Base-by-base conservation (phyloP, 768 basidiomycete species). In the Hortiboletus campestris region DNA sequence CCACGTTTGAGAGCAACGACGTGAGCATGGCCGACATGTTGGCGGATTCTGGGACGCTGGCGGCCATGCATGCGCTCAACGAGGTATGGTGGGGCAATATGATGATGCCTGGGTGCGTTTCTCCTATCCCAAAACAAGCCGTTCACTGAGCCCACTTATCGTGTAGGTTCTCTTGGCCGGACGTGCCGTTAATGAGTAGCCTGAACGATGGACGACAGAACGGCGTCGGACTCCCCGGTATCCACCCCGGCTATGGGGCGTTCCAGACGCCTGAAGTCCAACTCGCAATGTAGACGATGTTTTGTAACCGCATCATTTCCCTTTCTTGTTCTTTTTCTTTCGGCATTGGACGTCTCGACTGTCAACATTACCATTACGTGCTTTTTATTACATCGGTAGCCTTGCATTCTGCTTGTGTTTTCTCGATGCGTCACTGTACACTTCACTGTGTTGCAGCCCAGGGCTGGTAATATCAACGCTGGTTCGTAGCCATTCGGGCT, bases 31-130 rank as follows among this genome's bases (percentile, higher is more conserved):
- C 29, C 2, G 66, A 70, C 4, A 46, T 58, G 16, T 57, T 70
- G 29, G 51, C 61, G 8, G 84, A 81, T 40, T 80, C 76, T 0
- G 76, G 86, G 43, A 79, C 83, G 70, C 75, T 88, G 57, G 89
- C 88, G 1, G 81, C 87, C 19, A 86, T 91, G 84, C 80, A 83
- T 47, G 83, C 83, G 29, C 75, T 92, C 53, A 84, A 86, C 58
- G 88, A 85, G 47, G 78, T 74, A 9, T 91, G 84, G 81, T 90
- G 87, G 88, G 72, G 79, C 42, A 87, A 81, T 46, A 86, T 89
- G 84, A 87, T 91, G 88, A 88, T 91, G 86, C 89, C 89, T 36
- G 89, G 89, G 85, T 60, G 1, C 40, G 49, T 52, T 16, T 29
- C 29, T 47, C 6, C 12, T 2, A 11, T 12, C 8, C n/a, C 7